These are phyloP conservation scores for Buddleja alternifolia DNA, from an alignment of 257 asterid genomes.

Conservation along the genomic window DNA sequence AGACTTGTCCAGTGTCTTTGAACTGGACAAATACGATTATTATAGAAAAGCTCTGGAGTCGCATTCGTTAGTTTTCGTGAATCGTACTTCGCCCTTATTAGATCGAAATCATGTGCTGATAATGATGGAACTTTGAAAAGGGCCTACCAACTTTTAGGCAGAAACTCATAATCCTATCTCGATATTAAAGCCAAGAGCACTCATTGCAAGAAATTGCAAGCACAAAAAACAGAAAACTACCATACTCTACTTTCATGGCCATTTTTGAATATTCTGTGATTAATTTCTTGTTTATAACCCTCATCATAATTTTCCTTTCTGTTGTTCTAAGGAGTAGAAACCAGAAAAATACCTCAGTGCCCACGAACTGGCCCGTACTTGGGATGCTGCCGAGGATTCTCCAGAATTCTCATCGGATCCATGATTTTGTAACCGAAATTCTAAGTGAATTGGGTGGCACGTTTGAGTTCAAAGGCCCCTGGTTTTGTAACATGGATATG, in stretches of 20 bases:
- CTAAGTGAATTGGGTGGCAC: conserved; percentile 35
- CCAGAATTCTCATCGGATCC: conserved; percentile 36
- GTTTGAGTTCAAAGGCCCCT: conserved; percentile 34
- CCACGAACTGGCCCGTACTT: conserved; percentile 47
- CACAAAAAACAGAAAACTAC: too few relatives aligned
- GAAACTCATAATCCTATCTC: too few relatives aligned
- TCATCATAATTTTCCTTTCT: neutral
- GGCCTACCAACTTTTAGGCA: too few relatives aligned
- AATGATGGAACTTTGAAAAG: too few relatives aligned
- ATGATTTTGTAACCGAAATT: conserved; percentile 36
- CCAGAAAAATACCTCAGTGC: conserved; percentile 2
- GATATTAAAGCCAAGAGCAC: too few relatives aligned
- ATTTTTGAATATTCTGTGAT: conserved; percentile 14
- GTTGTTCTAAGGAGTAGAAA: neutral
- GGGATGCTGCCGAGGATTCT: conserved; percentile 48
- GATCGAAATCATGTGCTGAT: too few relatives aligned
- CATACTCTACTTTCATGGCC: conserved; percentile 11
- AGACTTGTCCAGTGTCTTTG: too few relatives aligned
- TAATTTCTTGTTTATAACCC: conserved; percentile 21
- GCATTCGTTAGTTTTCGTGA: too few relatives aligned
- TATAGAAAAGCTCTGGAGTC: too few relatives aligned
- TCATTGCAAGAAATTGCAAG: too few relatives aligned
- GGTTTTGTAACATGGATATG: conserved; percentile 36
- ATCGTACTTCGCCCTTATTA: too few relatives aligned
- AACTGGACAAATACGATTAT: too few relatives aligned